Base-by-base conservation (phyloP, 805 yeast genomes). In the Blastobotrys mokoenaii region DNA sequence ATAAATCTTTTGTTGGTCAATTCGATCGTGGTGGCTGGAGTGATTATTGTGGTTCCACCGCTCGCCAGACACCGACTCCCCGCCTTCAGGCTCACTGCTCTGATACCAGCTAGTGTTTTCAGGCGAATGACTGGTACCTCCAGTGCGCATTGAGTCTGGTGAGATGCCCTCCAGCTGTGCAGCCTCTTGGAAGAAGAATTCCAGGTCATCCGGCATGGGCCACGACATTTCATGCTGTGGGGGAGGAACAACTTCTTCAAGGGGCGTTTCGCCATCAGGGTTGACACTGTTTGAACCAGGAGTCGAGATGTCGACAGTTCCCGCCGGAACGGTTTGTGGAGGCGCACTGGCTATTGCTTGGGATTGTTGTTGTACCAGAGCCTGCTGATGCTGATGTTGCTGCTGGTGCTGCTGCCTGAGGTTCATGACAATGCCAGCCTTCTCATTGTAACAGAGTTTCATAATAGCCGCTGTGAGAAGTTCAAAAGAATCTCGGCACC, bases 401-500 rank as follows among this genome's bases (percentile, higher is more conserved):
- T 8, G 54, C 48, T 12, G 57, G 48, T 48, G 53, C 42, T 10
- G 50, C 12, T 16, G 27, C 12, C 18, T 37, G 30, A 37, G 25
- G 22, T 25, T 34, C 51, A 38, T 31, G 17, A 3, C 31, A 16
- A 36, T 46, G 3, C 56, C 60, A 2, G 48, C 52, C 35, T 56
- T 52, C 46, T 60, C 65, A 36, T 60, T 57, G 33, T 50, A 51
- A 38, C 58, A 59, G 29, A 85, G 61, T 56, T 77, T 76, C 12
- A 82, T 67, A 11, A 86, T 80, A 0, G 85, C 95, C 5, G 83
- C 80, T 0, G 84, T 71, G 40, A 86, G 62, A 30, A 83, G 75
- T 51, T 82, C 84, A 57, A 82, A 82, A 27, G 84, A 80, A 49
- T 80, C 84, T 33, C 75, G 69, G 57, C 95, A 85, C 43, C 74